These are phyloP conservation scores for Macadamia tetraphylla DNA, from an alignment of 164 flowering plant species.

Conservation along the genomic window DNA sequence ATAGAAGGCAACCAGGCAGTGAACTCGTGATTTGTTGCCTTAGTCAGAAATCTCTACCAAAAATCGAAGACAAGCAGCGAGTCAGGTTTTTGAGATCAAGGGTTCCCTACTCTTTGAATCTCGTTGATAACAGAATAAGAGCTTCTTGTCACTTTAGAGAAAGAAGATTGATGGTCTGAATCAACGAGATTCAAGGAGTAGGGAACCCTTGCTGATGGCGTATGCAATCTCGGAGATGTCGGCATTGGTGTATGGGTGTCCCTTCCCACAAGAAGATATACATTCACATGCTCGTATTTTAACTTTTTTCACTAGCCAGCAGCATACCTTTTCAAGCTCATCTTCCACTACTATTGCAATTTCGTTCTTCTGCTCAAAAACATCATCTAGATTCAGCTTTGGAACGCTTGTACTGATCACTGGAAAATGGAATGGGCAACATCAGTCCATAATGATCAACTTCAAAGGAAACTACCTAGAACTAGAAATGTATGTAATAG, in stretches of 20 bases:
- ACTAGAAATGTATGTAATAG: not conserved
- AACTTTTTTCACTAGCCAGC: not conserved
- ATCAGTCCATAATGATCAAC: not conserved
- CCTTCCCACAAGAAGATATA: not conserved
- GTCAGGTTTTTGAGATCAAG: no score
- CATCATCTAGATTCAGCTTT: conserved; percentile 58
- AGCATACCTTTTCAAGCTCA: conserved; percentile 64
- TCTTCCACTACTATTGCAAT: conserved; percentile 73
- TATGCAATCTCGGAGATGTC: no score
- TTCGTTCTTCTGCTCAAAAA: conserved; percentile 73
- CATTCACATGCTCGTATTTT: not conserved
- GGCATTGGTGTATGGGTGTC: not conserved
- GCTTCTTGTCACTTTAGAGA: no score
- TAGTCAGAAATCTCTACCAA: no score
- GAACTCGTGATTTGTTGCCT: no score
- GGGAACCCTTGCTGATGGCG: no score
- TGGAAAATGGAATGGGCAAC: conserved; percentile 15
- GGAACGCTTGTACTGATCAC: conserved; percentile 76
- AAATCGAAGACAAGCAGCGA: no score
- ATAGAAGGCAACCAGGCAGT: no score
- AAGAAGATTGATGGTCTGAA: no score
- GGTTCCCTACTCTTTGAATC: no score
- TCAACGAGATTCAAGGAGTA: no score
- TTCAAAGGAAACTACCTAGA: not conserved
- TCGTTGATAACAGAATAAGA: no score